Percentiles rank a stretch among this genome's conserved stretches.
These are phyloP conservation scores for Venturia oleaginea DNA, from an alignment of 2,329 filamentous ascomycete species.

Conservation along the genomic window DNA sequence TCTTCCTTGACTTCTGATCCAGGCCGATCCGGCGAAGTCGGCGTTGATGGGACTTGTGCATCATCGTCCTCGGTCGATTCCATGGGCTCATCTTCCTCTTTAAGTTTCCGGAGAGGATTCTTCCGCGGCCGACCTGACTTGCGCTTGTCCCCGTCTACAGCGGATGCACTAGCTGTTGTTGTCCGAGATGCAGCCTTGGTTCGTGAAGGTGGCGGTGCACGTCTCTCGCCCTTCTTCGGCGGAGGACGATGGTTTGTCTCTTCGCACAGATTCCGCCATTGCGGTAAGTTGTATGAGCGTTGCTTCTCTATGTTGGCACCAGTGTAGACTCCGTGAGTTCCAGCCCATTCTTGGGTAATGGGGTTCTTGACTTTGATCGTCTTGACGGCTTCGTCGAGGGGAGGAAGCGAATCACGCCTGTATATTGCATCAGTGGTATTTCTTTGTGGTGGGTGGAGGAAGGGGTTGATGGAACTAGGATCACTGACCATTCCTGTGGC, in stretches of 20 bases:
- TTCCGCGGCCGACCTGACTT: conserved; percentile 40
- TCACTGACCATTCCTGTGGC: conserved; percentile 77
- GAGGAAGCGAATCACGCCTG: conserved; percentile 61
- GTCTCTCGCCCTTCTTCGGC: conserved; percentile 74
- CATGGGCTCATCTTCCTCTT: conserved; percentile 30
- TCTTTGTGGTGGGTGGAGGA: conserved; percentile 7
- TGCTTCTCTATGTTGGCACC: conserved; percentile 97
- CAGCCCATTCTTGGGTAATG: conserved; percentile 97
- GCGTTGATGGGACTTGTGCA: conserved; percentile 30
- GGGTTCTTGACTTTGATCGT: conserved; percentile 90
- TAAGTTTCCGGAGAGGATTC: conserved; percentile 21
- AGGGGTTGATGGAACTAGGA: conserved; percentile 8
- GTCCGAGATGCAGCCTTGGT: conserved; percentile 16
- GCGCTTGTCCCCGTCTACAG: conserved; percentile 34
- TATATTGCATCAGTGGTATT: conserved; percentile 13
- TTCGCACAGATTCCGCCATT: conserved; percentile 90
- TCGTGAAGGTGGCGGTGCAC: conserved; percentile 24
- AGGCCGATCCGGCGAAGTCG: conserved; percentile 35
- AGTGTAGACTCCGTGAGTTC: conserved; percentile 87
- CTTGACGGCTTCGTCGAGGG: conserved; percentile 78
- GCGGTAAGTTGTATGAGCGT: conserved; percentile 88
- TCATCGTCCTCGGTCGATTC: conserved; percentile 27
- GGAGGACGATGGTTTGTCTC: conserved; percentile 95
- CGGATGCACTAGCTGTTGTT: conserved; percentile 16
- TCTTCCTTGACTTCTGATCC: conserved; percentile 34